phyloP scores from a whole-genome alignment of 768 basidiomycete genomes.

The Tricholoma sp. region DNA sequence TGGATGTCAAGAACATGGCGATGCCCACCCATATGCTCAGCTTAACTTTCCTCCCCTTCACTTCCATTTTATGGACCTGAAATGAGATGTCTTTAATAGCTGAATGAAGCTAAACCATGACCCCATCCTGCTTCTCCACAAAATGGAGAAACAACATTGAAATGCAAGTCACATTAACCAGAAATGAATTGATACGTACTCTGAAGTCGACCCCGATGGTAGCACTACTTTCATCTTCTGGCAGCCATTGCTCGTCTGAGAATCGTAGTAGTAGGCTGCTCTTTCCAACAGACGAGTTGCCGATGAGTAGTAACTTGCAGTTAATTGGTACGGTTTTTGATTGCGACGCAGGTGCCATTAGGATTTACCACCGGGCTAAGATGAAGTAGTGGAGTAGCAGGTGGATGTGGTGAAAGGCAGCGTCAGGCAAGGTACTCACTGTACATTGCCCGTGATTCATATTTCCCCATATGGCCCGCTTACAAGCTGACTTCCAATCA shows the following conservation, averaged over 20 bases:
- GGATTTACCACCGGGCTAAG: neutral
- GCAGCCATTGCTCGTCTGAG: slow-evolving; percentile 93
- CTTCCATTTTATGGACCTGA: slow-evolving; percentile 85
- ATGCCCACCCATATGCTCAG: slow-evolving; percentile 92
- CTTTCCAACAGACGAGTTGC: slow-evolving; percentile 90
- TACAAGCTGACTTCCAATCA: too few species aligned
- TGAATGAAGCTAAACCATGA: neutral
- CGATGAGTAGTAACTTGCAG: slow-evolving; percentile 80
- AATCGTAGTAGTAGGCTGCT: slow-evolving; percentile 90
- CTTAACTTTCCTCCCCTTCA: slow-evolving; percentile 81
- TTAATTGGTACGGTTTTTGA: slow-evolving; percentile 47
- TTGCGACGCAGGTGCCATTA: slow-evolving; percentile 28
- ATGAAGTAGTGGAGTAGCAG: neutral
- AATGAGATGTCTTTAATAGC: neutral
- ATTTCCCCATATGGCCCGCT: slow-evolving; percentile 9
- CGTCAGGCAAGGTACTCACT: neutral
- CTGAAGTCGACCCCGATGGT: slow-evolving; percentile 86
- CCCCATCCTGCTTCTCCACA: neutral
- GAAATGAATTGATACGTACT: slow-evolving; percentile 36
- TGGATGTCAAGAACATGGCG: neutral
- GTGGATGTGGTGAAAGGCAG: neutral
- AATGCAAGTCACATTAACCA: neutral
- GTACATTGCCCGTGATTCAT: too few species aligned
- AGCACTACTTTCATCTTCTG: slow-evolving; percentile 83
- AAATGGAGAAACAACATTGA: neutral